Conservation (phyloP, 2,329 filamentous ascomycete genomes). For the Phoma sp. region DNA sequence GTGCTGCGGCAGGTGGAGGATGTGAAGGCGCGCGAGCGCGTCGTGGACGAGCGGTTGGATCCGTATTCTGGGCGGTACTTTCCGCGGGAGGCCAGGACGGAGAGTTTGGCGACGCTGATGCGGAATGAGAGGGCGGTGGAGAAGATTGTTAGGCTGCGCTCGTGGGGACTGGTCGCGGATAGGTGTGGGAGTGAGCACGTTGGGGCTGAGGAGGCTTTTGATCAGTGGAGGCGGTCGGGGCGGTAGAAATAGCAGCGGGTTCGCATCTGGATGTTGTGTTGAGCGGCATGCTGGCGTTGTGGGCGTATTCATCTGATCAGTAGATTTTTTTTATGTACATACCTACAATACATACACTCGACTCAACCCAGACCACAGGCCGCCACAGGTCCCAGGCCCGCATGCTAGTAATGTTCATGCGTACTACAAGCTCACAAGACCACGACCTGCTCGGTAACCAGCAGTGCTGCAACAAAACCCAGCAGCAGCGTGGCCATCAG, state of each 20-base stretch:
- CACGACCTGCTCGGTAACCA: background rate
- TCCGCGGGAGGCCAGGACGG: conserved; percentile 77
- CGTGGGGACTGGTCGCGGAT: conserved; percentile 79
- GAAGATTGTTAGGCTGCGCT: conserved; percentile 78
- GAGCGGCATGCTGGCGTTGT: conserved; percentile 8
- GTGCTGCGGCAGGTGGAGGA: conserved; percentile 73
- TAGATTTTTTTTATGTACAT: background rate
- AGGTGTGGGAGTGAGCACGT: conserved; percentile 68
- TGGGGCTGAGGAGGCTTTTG: conserved; percentile 49
- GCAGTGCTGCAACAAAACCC: background rate
- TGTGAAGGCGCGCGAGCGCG: conserved; percentile 70
- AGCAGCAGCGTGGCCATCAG: background rate
- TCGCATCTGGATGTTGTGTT: background rate
- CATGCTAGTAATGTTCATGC: too few relatives aligned
- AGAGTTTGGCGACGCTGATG: conserved; percentile 75
- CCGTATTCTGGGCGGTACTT: conserved; percentile 89
- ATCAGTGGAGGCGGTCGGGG: conserved; percentile 39
- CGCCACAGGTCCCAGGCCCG: background rate
- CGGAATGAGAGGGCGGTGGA: conserved; percentile 79
- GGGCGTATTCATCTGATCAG: background rate
- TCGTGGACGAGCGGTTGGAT: conserved; percentile 88
- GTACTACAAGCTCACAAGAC: too few relatives aligned
- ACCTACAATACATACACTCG: conserved; percentile 1
- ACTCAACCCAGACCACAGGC: background rate
- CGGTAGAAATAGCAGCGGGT: background rate